phyloP scores from a whole-genome alignment of 164 flowering plant genomes.

The Sextonia rubra region DNA sequence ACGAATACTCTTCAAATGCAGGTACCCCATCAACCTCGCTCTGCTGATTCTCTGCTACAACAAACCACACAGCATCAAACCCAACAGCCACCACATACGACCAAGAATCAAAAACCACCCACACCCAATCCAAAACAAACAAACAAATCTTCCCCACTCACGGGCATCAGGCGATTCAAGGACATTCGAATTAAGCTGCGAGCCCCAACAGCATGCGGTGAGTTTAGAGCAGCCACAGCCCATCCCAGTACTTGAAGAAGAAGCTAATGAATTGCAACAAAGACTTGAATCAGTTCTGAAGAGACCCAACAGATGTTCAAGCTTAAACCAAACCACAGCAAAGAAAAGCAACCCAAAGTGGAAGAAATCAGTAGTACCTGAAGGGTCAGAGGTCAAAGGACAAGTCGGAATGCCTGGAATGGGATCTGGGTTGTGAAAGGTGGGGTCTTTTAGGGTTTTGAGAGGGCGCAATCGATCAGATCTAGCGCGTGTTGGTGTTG shows the following conservation, averaged over 20 bases:
- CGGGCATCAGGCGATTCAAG: conserved; percentile 43
- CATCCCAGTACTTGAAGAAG: conserved; percentile 27
- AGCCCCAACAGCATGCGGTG: conserved; percentile 39
- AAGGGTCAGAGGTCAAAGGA: not conserved
- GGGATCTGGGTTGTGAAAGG: not conserved
- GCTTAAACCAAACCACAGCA: not conserved
- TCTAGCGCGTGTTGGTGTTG: conserved; percentile 2
- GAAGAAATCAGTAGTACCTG: not conserved
- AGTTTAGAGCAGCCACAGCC: conserved; percentile 61
- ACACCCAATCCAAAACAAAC: not conserved
- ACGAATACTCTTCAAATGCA: conserved; percentile 53
- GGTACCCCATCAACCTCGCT: conserved; percentile 53
- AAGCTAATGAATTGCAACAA: not conserved
- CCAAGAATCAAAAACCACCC: not conserved
- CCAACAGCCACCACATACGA: not conserved
- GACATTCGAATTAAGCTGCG: conserved; percentile 34
- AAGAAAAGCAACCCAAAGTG: not conserved
- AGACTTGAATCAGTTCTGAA: too few relatives aligned
- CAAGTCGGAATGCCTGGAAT: not conserved
- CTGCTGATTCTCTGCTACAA: conserved; percentile 48
- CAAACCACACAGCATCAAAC: conserved; percentile 1
- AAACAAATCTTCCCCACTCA: conserved; percentile 22
- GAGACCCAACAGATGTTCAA: not conserved
- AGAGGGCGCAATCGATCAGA: not conserved
- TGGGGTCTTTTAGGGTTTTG: too few relatives aligned